Evolutionary conservation across 768 basidiomycete genomes (phyloP), one percentile per base, ranked within the genome.

Genomic region (Leccinum ochraceum): DNA sequence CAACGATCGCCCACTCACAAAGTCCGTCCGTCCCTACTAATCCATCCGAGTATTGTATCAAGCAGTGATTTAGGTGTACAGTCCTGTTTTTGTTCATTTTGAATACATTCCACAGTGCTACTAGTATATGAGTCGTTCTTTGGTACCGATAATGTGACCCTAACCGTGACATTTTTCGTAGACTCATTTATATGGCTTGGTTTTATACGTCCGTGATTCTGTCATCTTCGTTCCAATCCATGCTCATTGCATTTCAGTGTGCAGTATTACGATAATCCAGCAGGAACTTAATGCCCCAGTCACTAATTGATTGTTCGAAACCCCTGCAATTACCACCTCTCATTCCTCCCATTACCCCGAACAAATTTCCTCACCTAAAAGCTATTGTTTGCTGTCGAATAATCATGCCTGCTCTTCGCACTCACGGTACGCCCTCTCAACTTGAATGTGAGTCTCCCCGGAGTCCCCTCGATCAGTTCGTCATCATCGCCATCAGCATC

Each of bases 111-210:
- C 63, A 68, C 26, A 68, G 65, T 26, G 16, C 9, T 28, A 28
- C 28, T 28, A 28, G 28, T 17, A 57, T 64, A 64, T 69, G 54
- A 55, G 62, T n/a, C 1, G 3, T 62, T 16, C 10, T 5, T 42
- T 42, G 39, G 39, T 42, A 17, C 39, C 39, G 16, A 42, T n/a
- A 10, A 30, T 36, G n/a, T n/a, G 7, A 42, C 39, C 24, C 4
- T 17, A 14, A 28, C 28, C 28, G 28, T 28, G 28, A 13, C 14
- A 32, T 37, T 6, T 52, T 1, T 4, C 28, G 9, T 26, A 67
- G 66, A 16, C 62, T 10, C 50, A 61, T 68, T 16, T 68, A 64
- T 42, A 64, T 64, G 63, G 67, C 65, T 16, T 67, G 63, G 65
- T 26, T 39, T 24, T 63, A 66, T 39, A 58, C 56, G 65, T 67